Conservation (phyloP, 2,329 filamentous ascomycete species). For the Alternaria rosae region DNA sequence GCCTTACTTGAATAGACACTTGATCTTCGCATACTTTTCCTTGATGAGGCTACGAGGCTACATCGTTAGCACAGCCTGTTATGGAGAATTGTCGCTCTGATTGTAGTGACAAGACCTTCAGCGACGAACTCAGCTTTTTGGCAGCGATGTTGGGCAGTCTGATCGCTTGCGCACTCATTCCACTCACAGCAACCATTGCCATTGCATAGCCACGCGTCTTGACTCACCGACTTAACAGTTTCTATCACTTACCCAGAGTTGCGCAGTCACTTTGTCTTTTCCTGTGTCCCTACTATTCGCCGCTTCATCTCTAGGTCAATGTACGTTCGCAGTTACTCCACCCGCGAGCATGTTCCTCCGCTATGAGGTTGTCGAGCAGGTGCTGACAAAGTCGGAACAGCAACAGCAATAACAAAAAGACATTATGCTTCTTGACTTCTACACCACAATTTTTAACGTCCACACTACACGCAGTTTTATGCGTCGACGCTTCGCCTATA, state of each 20-base stretch:
- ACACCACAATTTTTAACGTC: neutral
- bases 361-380: neutral
- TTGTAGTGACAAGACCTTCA: neutral
- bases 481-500: neutral
- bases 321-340: neutral
- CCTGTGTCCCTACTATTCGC: too few relatives aligned
- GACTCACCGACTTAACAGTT: too few relatives aligned
- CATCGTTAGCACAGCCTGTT: neutral
- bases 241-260: too few relatives aligned
- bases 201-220: too few relatives aligned
- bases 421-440: neutral
- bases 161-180: too few relatives aligned
- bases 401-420: neutral
- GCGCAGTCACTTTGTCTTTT: too few relatives aligned
- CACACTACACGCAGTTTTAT: neutral
- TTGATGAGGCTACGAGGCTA: neutral
- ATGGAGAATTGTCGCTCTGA: neutral
- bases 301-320: neutral
- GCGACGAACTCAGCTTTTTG: neutral
- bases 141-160: neutral
- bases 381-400: neutral
- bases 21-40: neutral
- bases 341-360: neutral
- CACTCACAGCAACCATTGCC: too few relatives aligned
- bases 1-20: neutral